These are phyloP conservation scores for Metschnikowia vanudenii DNA, from an alignment of 805 yeast species.

Conservation along the genomic window DNA sequence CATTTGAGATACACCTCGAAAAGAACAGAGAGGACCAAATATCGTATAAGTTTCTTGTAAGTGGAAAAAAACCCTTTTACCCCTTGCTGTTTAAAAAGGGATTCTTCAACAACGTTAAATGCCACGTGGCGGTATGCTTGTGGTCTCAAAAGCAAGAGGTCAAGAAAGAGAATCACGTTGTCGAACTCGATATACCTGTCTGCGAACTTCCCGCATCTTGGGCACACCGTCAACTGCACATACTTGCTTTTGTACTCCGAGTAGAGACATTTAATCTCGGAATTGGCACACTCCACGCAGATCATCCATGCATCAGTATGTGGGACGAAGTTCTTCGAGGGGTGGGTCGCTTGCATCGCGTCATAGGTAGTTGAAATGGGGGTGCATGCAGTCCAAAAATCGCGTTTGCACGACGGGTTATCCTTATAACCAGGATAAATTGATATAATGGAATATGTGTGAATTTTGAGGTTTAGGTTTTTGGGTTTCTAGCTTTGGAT, in stretches of 20 bases:
- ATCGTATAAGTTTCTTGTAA: constrained; percentile 34
- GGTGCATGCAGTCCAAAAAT: too few species aligned
- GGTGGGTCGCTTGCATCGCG: not conserved
- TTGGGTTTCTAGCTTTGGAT: too few species aligned
- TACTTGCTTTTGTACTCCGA: constrained; percentile 73
- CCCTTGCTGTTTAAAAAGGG: constrained; percentile 13
- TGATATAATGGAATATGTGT: too few species aligned
- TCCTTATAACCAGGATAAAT: too few species aligned
- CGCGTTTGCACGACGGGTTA: too few species aligned
- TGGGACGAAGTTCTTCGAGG: not conserved
- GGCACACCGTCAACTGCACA: constrained; percentile 76
- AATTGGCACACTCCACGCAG: constrained; percentile 80
- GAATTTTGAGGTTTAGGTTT: too few species aligned
- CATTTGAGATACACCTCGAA: constrained; percentile 90
- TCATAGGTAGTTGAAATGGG: too few species aligned
- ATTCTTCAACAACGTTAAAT: constrained; percentile 56
- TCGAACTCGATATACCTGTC: constrained; percentile 94
- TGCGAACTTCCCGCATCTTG: constrained; percentile 67
- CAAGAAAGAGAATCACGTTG: constrained; percentile 77
- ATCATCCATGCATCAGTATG: constrained; percentile 52
- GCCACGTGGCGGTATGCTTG: constrained; percentile 87
- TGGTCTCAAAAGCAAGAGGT: constrained; percentile 76
- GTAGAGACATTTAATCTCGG: constrained; percentile 61
- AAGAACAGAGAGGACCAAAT: constrained; percentile 61
- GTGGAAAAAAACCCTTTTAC: constrained; percentile 7